These are phyloP conservation scores for Stephania cephalantha DNA, from an alignment of 164 flowering plant species.

Conservation along the genomic window DNA sequence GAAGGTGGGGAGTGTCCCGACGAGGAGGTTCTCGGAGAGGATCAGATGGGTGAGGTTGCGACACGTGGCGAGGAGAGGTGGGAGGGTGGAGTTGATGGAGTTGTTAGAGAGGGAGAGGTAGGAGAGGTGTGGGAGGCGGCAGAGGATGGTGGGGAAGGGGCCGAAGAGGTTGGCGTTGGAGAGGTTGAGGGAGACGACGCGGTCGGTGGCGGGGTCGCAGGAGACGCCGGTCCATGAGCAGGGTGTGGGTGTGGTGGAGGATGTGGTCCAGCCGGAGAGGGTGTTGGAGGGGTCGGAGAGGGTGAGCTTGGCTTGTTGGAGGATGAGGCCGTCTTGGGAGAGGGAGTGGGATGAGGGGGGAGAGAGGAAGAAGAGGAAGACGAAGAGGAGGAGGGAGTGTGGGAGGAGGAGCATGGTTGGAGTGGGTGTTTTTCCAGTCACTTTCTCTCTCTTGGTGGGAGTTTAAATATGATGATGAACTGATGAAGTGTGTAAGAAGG, in stretches of 20 bases:
- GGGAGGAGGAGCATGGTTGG: constrained; percentile 12
- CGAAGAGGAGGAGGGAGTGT: constrained; percentile 15
- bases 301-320: constrained; percentile 40
- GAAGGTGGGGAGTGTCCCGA: constrained; percentile 25
- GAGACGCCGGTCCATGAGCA: constrained; percentile 70
- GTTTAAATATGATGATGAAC: background rate
- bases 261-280: constrained; percentile 61
- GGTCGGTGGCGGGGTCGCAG: constrained; percentile 38
- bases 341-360: constrained; percentile 18
- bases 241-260: constrained; percentile 38
- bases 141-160: constrained; percentile 59
- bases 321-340: constrained; percentile 72
- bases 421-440: background rate
- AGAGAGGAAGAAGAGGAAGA: constrained; percentile 11
- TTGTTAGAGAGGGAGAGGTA: constrained; percentile 59
- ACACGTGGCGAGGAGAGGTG: constrained; percentile 42
- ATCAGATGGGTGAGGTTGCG: constrained; percentile 24
- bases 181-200: constrained; percentile 75
- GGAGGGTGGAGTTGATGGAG: constrained; percentile 59
- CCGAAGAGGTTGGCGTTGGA: constrained; percentile 48
- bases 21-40: constrained; percentile 23
- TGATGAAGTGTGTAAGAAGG: background rate
- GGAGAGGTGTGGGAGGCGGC: constrained; percentile 50
- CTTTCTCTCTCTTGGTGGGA: background rate
- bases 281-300: constrained; percentile 54